Evolutionary conservation across 2,329 filamentous ascomycete species (phyloP).

Genomic region (Fusarium hostae): DNA sequence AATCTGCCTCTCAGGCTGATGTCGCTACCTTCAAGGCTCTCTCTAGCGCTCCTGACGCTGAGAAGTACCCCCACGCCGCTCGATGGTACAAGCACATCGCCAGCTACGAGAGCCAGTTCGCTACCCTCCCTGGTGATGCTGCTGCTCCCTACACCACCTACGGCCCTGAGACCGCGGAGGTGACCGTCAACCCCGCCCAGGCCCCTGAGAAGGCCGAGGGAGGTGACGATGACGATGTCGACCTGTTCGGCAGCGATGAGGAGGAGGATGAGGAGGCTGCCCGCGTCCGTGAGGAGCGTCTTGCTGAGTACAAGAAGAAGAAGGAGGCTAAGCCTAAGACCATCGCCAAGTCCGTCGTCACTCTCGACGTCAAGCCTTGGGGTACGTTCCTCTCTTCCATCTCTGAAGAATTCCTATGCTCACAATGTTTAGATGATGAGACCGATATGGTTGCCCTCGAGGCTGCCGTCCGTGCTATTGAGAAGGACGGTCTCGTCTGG

Average conservation of each 20-base stretch:
- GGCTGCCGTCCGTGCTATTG: constrained; percentile 80
- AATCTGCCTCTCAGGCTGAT: constrained; percentile 89
- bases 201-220: constrained; percentile 57
- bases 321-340: constrained; percentile 94
- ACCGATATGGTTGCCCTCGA: constrained; percentile 89
- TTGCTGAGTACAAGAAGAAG: constrained; percentile 96
- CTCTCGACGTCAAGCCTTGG: constrained; percentile 98
- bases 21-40: constrained; percentile 94
- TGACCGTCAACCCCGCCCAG: constrained; percentile 87
- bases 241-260: constrained; percentile 94
- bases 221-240: constrained; percentile 76
- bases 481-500: constrained; percentile 96
- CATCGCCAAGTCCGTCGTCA: constrained; percentile 95
- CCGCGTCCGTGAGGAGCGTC: constrained; percentile 85
- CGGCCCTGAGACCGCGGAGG: constrained; percentile 82
- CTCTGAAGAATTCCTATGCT: constrained; percentile 23
- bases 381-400: constrained; percentile 68
- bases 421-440: constrained; percentile 77
- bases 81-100: constrained; percentile 99
- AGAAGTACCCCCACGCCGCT: constrained; percentile 92
- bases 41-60: constrained; percentile 76
- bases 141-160: constrained; percentile 90
- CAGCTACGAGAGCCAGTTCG: constrained; percentile 92
- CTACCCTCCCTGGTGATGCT: constrained; percentile 88
- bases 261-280: constrained; percentile 92